phyloP scores from a whole-genome alignment of 139 green algal genomes.

The Picocystis salinarum region DNA sequence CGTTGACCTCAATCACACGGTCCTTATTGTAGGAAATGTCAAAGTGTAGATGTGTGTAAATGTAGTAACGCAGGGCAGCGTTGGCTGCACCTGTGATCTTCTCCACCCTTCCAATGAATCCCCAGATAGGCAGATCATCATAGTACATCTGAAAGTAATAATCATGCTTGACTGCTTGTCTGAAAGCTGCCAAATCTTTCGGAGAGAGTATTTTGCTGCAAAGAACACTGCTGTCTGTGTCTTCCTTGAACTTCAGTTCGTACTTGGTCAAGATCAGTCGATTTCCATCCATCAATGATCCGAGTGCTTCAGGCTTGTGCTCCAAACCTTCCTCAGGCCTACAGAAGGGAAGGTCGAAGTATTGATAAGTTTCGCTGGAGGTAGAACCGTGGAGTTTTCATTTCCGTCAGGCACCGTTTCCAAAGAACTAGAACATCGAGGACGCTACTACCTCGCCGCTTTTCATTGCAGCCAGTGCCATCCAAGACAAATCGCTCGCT shows the following conservation, averaged over 20 bases:
- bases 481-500: too few relatives aligned
- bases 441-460: too few relatives aligned
- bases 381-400: too few relatives aligned
- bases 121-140: slow-evolving; percentile 93
- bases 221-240: slow-evolving; percentile 56
- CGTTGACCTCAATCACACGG: slow-evolving; percentile 58
- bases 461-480: too few relatives aligned
- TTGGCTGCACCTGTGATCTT: slow-evolving; percentile 9
- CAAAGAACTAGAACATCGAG: too few relatives aligned
- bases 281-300: slow-evolving; percentile 24
- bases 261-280: slow-evolving; percentile 72
- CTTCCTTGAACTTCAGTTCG: slow-evolving; percentile 56
- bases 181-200: slow-evolving; percentile 60
- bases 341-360: slow-evolving; percentile 91
- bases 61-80: slow-evolving; percentile 17
- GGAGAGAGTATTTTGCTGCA: slow-evolving; percentile 55
- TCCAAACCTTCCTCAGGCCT: slow-evolving; percentile 41
- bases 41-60: slow-evolving; percentile 40
- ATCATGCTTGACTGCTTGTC: slow-evolving; percentile 47
- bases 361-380: slow-evolving; percentile 83
- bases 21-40: slow-evolving; percentile 36
- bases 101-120: slow-evolving; percentile 68
- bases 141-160: slow-evolving; percentile 96
- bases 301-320: slow-evolving; percentile 66
- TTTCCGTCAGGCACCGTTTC: too few relatives aligned